phyloP scores from a whole-genome alignment of 2,329 filamentous ascomycete genomes.

The Madurella mycetomatis region DNA sequence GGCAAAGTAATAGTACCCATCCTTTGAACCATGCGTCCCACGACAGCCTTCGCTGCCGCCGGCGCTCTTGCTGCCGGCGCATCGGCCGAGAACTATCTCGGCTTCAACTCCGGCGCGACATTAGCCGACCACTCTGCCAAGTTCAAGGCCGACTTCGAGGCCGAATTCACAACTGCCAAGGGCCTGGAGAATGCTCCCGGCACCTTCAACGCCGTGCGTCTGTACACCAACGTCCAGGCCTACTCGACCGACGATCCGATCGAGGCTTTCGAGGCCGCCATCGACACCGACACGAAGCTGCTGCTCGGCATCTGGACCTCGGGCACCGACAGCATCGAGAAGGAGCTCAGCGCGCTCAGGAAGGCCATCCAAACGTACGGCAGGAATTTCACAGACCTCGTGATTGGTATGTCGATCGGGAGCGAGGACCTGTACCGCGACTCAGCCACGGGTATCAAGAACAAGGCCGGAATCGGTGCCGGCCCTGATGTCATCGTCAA shows the following conservation, averaged over 20 bases:
- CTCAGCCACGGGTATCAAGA: constrained; percentile 57
- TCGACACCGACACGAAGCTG: constrained; percentile 55
- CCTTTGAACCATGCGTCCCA: constrained; percentile 38
- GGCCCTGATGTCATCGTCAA: constrained; percentile 54
- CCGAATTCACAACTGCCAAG: constrained; percentile 43
- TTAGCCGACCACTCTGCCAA: constrained; percentile 46
- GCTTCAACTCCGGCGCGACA: constrained; percentile 50
- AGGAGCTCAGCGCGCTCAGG: constrained; percentile 58
- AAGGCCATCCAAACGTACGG: constrained; percentile 53
- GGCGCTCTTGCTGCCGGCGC: constrained; percentile 38
- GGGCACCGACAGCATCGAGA: constrained; percentile 49
- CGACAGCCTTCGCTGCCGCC: constrained; percentile 36
- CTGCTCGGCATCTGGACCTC: constrained; percentile 63
- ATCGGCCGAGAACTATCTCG: constrained; percentile 45
- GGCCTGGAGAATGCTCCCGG: constrained; percentile 44
- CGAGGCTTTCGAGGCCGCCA: constrained; percentile 70
- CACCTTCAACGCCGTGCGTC: constrained; percentile 54
- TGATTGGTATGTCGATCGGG: constrained; percentile 62
- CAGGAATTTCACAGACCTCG: constrained; percentile 47
- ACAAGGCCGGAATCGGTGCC: constrained; percentile 58
- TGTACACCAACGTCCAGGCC: constrained; percentile 65
- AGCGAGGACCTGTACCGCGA: constrained; percentile 64
- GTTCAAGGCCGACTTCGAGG: constrained; percentile 47
- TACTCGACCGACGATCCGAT: constrained; percentile 74
- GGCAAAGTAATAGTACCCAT: not conserved